A percentile compares a stretch with the other conserved stretches of the same genome.
Conservation (phyloP, 2,329 filamentous ascomycete genomes). For the Verticillium longisporum region DNA sequence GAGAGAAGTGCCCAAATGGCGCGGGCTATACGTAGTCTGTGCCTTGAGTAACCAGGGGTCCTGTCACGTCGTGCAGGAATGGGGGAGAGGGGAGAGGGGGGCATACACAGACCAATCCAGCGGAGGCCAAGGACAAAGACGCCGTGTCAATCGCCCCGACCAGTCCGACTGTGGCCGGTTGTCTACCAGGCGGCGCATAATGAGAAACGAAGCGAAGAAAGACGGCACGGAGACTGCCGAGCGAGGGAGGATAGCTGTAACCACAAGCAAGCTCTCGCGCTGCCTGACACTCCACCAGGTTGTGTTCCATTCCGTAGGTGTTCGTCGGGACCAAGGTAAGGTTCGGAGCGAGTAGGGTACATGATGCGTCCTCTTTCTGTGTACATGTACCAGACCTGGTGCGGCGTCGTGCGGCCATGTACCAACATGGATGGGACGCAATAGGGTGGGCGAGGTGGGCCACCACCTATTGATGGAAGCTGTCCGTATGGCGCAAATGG, state of each 20-base stretch:
- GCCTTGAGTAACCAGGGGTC: slow-evolving; percentile 9
- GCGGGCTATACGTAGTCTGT: slow-evolving; percentile 10
- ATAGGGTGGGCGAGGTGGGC: background rate
- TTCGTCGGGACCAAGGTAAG: background rate
- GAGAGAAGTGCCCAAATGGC: slow-evolving; percentile 10
- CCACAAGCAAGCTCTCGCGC: background rate
- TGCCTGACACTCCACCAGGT: background rate
- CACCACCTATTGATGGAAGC: background rate
- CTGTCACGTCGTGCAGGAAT: slow-evolving; percentile 3
- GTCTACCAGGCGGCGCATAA: background rate
- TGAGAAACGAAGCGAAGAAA: background rate
- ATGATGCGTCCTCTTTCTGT: background rate
- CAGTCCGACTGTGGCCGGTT: background rate
- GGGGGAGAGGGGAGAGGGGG: background rate
- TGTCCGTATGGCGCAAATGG: background rate
- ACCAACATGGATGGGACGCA: background rate
- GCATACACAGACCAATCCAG: background rate
- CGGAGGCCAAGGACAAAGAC: background rate
- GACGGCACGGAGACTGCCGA: background rate
- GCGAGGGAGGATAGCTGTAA: background rate
- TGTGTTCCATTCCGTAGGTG: background rate
- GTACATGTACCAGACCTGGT: background rate
- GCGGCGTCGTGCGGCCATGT: background rate
- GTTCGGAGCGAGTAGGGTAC: background rate
- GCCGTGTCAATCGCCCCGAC: background rate